Evolutionary conservation across 2,329 filamentous ascomycete species (phyloP).

Genomic region (Madurella mycetomatis): DNA sequence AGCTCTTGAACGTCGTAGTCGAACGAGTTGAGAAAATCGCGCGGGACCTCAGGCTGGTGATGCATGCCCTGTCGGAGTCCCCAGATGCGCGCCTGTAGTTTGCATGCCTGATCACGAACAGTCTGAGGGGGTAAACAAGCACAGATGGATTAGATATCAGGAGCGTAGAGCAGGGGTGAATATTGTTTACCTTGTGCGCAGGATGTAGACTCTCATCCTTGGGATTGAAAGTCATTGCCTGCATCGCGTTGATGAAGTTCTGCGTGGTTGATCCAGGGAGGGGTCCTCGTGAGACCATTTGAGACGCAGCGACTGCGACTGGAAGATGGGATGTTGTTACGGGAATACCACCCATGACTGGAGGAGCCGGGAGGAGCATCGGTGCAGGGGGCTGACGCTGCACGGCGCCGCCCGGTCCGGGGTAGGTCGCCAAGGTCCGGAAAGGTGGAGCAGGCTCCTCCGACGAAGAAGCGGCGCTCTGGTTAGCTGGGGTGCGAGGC

Average conservation of each 20-base stretch:
- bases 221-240: background rate
- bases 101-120: conserved; percentile 2
- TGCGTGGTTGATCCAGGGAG: conserved; percentile 1
- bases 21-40: background rate
- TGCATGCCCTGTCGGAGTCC: conserved; percentile 11
- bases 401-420: background rate
- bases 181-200: conserved; percentile 2
- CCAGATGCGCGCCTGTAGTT: conserved; percentile 12
- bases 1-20: conserved; percentile 14
- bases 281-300: background rate
- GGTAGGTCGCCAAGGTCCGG: conserved; percentile 1
- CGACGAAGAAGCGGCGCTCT: too few relatives aligned
- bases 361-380: background rate
- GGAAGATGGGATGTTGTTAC: background rate
- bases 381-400: background rate
- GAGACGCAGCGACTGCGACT: background rate
- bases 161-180: background rate
- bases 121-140: conserved; percentile 9
- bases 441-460: background rate
- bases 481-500: too few relatives aligned
- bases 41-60: background rate
- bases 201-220: conserved; percentile 7
- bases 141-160: background rate
- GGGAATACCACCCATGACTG: background rate
- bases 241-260: conserved; percentile 2